Base-by-base conservation (phyloP, 2,329 filamentous ascomycete species). In the Colletotrichum nymphaeae region DNA sequence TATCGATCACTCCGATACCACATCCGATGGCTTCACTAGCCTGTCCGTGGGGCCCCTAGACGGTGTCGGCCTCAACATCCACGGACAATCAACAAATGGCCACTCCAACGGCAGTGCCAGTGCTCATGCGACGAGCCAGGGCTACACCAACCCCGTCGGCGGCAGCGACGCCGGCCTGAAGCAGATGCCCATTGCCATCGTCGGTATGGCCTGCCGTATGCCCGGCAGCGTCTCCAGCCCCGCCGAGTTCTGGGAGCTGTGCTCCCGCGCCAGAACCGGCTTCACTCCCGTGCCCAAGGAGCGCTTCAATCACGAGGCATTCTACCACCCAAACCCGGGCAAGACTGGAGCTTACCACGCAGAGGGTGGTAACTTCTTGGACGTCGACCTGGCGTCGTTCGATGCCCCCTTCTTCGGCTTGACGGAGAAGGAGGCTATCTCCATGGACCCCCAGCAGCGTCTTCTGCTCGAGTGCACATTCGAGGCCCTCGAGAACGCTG, bases 391-490 rank as follows among this genome's bases (percentile, higher is more conserved):
- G 30, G 80, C 82, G 8, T 80, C 81, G 3, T 89, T 89, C 69
- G 87, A 89, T 63, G 87, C 87, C 0, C 84, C 86, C 0, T 89
- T 89, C 76, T 89, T 89, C 77, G 84, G 84, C 57, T 79, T 88
- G n/a, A 87, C 86, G 0, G 82, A 85, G 73, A 85, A 86, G 74
- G 86, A 89, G 77, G 87, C 85, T 32, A 81, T 81, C 60, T 85
- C 86, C 0, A 87, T 89, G 85, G 88, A 90, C 62, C 88, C 88
- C 0, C 88, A 89, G 73, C 87, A 89, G 70, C 83, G 88, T 1
- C 80, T 88, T 24, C 81, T 88, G 8, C 81, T 89, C 1, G 88
- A 90, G 77, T 88, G 86, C 72, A 85, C 86, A 0, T 90, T 87
- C 72, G 88, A 90, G 77, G 87, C 87, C 0, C 80, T 90, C 11